A percentile compares a stretch with the other conserved stretches of the same genome.
phyloP scores from a whole-genome alignment of 1,284 basidiomycete species.

The Stereum hirsutum region DNA sequence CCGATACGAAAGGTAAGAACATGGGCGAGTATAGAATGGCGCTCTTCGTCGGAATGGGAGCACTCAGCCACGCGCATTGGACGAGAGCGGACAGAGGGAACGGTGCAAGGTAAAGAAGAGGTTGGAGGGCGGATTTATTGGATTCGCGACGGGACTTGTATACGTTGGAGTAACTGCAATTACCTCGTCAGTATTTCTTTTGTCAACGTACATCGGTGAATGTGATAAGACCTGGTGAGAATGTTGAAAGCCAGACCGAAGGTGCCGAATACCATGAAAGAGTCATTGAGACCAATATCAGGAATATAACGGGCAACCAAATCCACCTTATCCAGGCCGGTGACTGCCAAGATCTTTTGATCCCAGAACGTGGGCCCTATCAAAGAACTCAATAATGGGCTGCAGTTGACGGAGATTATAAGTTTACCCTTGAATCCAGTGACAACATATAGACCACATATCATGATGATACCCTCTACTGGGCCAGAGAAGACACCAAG shows the following conservation, averaged over 20 bases:
- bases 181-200: background rate
- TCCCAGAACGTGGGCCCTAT: conserved; percentile 83
- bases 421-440: conserved; percentile 65
- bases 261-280: conserved; percentile 79
- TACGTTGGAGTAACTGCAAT: conserved; percentile 68
- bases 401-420: background rate
- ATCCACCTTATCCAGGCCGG: conserved; percentile 45
- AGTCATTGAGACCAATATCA: conserved; percentile 75
- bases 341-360: conserved; percentile 54
- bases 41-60: conserved; percentile 47
- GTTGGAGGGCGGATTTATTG: conserved; percentile 34
- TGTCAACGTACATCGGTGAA: conserved; percentile 1
- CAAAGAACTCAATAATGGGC: background rate
- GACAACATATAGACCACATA: conserved; percentile 71
- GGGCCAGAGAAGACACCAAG: conserved; percentile 94
- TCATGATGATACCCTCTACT: conserved; percentile 92
- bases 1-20: conserved; percentile 82
- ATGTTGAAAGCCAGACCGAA: conserved; percentile 82
- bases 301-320: conserved; percentile 40
- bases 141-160: conserved; percentile 34
- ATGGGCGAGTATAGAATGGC: conserved; percentile 54
- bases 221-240: conserved; percentile 41
- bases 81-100: conserved; percentile 65
- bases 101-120: conserved; percentile 73
- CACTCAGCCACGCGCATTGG: conserved; percentile 76